These are phyloP conservation scores for Chlorella vulgaris DNA, from an alignment of 139 green algal genomes.

Conservation along the genomic window DNA sequence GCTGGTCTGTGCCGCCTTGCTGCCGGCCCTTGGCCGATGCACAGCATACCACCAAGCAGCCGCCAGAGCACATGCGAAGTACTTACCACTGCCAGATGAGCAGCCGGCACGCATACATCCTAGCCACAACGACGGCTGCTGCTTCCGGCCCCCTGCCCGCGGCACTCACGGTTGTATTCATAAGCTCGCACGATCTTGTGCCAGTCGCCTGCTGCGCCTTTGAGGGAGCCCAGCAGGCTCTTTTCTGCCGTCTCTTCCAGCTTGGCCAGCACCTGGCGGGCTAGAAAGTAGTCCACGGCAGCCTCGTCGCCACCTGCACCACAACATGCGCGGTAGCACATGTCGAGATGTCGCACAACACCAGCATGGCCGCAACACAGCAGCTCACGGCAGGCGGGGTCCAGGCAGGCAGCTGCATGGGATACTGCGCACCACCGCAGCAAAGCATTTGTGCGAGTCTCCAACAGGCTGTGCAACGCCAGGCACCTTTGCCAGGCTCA, in stretches of 20 bases:
- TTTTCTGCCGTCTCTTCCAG: constrained; percentile 63
- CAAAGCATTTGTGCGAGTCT: too few species aligned
- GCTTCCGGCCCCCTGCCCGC: too few species aligned
- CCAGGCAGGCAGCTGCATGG: too few species aligned
- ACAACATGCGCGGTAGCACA: not conserved
- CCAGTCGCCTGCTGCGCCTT: constrained; percentile 69
- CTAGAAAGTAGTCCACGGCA: constrained; percentile 32
- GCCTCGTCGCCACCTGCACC: constrained; percentile 54
- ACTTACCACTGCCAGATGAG: not conserved
- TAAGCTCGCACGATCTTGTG: constrained; percentile 79
- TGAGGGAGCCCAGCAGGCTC: constrained; percentile 69
- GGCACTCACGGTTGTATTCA: constrained; percentile 67
- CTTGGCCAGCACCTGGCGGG: constrained; percentile 57
- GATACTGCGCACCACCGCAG: too few species aligned
- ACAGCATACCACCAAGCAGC: too few species aligned
- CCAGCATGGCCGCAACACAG: not conserved
- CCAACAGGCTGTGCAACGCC: not conserved
- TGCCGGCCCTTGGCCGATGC: too few species aligned
- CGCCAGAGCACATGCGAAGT: too few species aligned
- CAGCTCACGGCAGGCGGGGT: too few species aligned
- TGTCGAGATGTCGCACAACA: not conserved
- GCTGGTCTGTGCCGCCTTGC: too few species aligned
- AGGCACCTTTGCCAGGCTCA: too few species aligned
- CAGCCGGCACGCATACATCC: not conserved
- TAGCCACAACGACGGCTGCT: too few species aligned